Percentiles rank a stretch among this genome's conserved stretches.
These are phyloP conservation scores for Sclerotiophoma versabilis DNA, from an alignment of 2,329 filamentous ascomycete species.

Conservation along the genomic window DNA sequence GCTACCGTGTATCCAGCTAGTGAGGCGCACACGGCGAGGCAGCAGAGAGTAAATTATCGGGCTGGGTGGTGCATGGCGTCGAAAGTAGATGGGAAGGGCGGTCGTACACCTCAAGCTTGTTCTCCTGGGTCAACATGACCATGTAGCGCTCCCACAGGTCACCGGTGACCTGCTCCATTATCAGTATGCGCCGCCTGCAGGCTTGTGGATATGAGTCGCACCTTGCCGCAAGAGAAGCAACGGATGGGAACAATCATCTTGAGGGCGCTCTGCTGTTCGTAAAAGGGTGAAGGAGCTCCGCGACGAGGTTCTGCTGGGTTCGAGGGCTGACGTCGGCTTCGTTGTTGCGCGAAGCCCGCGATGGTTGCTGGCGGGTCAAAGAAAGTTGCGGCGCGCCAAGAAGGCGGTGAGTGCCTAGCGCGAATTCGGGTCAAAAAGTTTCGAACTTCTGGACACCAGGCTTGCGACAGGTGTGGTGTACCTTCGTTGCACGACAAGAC, in stretches of 20 bases:
- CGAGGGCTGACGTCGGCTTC: constrained; percentile 8
- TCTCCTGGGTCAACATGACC: constrained; percentile 76
- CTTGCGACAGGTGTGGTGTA: constrained; percentile 6
- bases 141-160: constrained; percentile 98
- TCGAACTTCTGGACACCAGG: constrained; percentile 17
- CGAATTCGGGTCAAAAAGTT: constrained; percentile 33
- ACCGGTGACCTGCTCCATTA: constrained; percentile 76
- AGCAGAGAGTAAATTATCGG: background rate
- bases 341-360: constrained; percentile 23
- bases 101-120: constrained; percentile 45
- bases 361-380: constrained; percentile 34
- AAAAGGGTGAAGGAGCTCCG: background rate
- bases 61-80: background rate
- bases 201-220: constrained; percentile 51
- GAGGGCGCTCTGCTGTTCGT: constrained; percentile 24
- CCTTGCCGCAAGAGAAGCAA: constrained; percentile 99
- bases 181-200: constrained; percentile 35
- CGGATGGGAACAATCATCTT: constrained; percentile 98
- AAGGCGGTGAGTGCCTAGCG: constrained; percentile 45
- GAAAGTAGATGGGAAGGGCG: background rate
- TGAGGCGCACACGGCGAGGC: background rate
- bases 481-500: background rate
- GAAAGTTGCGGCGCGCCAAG: constrained; percentile 43
- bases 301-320: constrained; percentile 16
- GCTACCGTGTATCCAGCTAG: background rate